Evolutionary conservation across 208 protist genomes (phyloP), one percentile per base, ranked within the genome.

Genomic region (Leishmania arabica): DNA sequence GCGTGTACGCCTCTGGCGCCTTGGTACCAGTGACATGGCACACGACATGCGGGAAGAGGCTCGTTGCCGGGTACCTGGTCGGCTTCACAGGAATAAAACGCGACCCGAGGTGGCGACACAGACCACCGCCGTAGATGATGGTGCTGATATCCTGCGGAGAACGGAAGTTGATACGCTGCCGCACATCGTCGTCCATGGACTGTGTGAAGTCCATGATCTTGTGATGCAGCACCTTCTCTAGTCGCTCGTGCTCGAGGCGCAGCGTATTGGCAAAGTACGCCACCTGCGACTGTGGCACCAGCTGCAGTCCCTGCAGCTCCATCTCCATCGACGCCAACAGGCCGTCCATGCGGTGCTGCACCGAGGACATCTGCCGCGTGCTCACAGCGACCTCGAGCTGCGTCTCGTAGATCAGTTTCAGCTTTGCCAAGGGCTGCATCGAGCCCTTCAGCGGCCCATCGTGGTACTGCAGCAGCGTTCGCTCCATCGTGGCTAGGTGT

Each of bases 241-340:
- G 88, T 45, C 90, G 87, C 56, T 92, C 89, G 83, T 93, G 95
- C 47, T 94, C 86, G 56, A 84, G 82, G 68, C 88, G 89, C 34
- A 97, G 85, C 21, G 86, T 84, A 45, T 94, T 84, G 68, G 92
- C 84, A 79, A 97, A 96, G 72, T 77, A 71, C 15, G 84, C 91
- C 37, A 97, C 84, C 78, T 95, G 86, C 47, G 78, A 78, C 85
- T 97, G 95, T 71, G 90, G 75, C 47, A 87, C 91, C 27, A 97
- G 75, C 80, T 96, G 92, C 78, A 97, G 85, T 2, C 95, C 95
- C 66, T 95, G 88, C 70, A 89, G 62, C 88, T 97, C 95, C 96
- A 98, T 98, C 87, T 98, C 96, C 68, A 95, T 86, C n/a, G 95
- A 91, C 5, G 94, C 92, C 27, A 98, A 88, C 51, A 98, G 89